These are phyloP conservation scores for Cydonia oblonga DNA, from an alignment of 331 rosid genomes.

Conservation along the genomic window DNA sequence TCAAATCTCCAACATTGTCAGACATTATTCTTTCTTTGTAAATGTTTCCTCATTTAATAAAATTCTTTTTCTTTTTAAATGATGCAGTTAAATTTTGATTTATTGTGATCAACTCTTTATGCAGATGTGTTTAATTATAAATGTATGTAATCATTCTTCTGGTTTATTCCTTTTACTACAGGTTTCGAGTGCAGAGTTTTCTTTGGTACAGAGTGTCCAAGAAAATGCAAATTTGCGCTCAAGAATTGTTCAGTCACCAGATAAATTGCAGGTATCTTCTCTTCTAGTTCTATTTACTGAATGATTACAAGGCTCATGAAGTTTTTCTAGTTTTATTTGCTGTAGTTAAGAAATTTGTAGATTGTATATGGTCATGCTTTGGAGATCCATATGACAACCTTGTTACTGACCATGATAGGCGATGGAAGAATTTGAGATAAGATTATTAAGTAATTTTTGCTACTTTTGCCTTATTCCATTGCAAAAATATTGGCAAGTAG, in stretches of 20 bases:
- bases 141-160: not conserved
- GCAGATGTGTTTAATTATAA: not conserved
- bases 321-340: not conserved
- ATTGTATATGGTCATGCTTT: not conserved
- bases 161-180: slow-evolving; percentile 13
- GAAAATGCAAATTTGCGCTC: slow-evolving; percentile 76
- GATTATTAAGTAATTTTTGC: not conserved
- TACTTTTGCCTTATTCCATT: not conserved
- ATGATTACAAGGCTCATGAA: not conserved
- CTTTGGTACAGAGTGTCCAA: slow-evolving; percentile 54
- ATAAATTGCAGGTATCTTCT: slow-evolving; percentile 63
- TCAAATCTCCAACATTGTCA: not conserved
- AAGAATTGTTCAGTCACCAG: slow-evolving; percentile 74
- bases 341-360: not conserved
- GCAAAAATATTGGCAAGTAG: not conserved
- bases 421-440: not conserved
- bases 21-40: not conserved
- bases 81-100: not conserved
- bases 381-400: not conserved
- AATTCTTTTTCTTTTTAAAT: not conserved
- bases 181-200: slow-evolving; percentile 73
- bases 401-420: not conserved
- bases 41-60: not conserved
- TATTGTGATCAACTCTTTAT: not conserved
- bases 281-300: not conserved